Base-by-base conservation (phyloP, 495 filamentous ascomycete genomes). In the Terfezia claveryi region DNA sequence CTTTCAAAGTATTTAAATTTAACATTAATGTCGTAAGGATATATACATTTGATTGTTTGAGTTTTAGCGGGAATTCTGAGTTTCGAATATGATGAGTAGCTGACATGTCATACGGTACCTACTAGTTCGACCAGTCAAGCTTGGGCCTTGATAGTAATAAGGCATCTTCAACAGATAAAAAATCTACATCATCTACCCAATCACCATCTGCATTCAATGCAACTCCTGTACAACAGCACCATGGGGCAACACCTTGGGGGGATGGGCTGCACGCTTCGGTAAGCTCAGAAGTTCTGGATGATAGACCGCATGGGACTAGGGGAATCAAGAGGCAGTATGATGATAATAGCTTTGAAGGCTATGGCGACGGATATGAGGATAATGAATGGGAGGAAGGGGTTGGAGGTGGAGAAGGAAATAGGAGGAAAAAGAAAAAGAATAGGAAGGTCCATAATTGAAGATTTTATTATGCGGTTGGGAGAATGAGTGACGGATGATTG, bases 301-400 rank as follows among this genome's bases (percentile, higher is more conserved):
- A 37, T 74, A 76, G 12, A 69, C 64, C 36, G 68, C 72, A 11
- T 70, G 77, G 36, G 10, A 77, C 23, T 23, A 50, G 38, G 10
- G 10, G 38, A 38, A 59, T 57, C 41, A 80, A 77, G 60, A 82
- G 82, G 68, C 71, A 80, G 58, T 85, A 85, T 62, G 75, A 79
- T 61, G 81, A 83, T 36, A 69, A 69, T 49, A 80, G 76, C 60
- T 85, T 80, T 64, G 75, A 75, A 53, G 81, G 81, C 5, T 85
- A 85, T 58, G 76, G 73, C 52, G 80, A 82, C 68, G 80, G 76
- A 11, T 44, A 44, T 10, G 75, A 78, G 56, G 74, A 74, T 53
- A 77, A 76, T 20, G 67, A 70, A 54, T 68, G 66, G 16, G 56
- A 54, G 23, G 61, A 52, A n/a, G 61, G 64, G 9, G 68, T 67